Evolutionary conservation across 2,329 filamentous ascomycete species (phyloP).

Genomic region (Calonectria pauciramosa): DNA sequence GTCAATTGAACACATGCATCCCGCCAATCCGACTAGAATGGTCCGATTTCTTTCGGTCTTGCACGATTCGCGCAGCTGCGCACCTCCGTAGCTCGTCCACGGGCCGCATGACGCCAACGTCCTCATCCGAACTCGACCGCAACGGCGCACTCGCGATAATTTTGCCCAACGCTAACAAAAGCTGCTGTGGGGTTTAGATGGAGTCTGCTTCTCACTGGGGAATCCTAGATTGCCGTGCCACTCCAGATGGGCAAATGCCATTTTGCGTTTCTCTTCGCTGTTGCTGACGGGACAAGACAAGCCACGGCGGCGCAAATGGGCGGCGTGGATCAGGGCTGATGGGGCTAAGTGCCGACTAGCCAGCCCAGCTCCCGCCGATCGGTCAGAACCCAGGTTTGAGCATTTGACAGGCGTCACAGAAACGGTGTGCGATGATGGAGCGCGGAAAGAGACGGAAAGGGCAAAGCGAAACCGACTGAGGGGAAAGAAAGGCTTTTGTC

Average conservation of each 20-base stretch:
- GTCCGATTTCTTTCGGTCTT: not conserved
- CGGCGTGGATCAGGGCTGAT: not conserved
- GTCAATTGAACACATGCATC: not conserved
- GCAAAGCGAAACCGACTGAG: not conserved
- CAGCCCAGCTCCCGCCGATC: slow-evolving; percentile 11
- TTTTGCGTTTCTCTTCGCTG: not conserved
- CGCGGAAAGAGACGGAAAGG: not conserved
- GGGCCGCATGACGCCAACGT: not conserved
- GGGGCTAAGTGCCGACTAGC: not conserved
- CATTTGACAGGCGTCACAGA: not conserved
- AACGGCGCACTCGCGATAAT: not conserved
- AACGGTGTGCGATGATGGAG: not conserved
- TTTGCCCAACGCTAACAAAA: not conserved
- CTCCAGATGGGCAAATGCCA: not conserved
- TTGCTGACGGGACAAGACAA: not conserved
- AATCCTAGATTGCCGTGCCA: not conserved
- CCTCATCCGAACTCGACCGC: not conserved
- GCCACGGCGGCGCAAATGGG: not conserved
- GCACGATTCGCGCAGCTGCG: not conserved
- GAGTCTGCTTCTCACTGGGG: not conserved
- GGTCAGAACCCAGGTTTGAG: not conserved
- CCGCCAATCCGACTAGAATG: not conserved
- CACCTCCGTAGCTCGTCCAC: not conserved
- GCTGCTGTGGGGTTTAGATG: not conserved
- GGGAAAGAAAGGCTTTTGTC: not conserved